phyloP scores from a whole-genome alignment of 2,329 filamentous ascomycete genomes.

The Aspergillus brunneoviolaceus region DNA sequence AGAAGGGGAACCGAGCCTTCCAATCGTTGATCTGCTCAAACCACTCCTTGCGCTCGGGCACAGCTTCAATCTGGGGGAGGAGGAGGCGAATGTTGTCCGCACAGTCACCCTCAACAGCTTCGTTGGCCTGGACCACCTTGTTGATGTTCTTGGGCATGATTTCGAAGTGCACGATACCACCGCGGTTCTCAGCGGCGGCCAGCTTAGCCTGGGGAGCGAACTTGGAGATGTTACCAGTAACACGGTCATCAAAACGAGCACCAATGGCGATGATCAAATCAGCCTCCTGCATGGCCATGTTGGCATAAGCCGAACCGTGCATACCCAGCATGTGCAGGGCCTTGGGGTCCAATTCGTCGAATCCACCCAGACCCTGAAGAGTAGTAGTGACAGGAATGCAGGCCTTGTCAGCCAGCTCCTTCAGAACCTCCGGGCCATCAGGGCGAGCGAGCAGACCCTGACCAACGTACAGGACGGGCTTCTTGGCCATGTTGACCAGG shows the following conservation, averaged over 20 bases:
- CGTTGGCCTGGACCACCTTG: slow-evolving; percentile 95
- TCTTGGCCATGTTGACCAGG: slow-evolving; percentile 84
- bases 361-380: slow-evolving; percentile 87
- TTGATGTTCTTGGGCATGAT: slow-evolving; percentile 99
- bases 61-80: slow-evolving; percentile 67
- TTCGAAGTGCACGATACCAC: slow-evolving; percentile 96
- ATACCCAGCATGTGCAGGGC: slow-evolving; percentile 97
- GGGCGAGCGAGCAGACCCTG: slow-evolving; percentile 81
- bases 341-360: slow-evolving; percentile 90
- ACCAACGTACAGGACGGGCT: slow-evolving; percentile 92
- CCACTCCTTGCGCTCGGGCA: slow-evolving; percentile 73
- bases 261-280: slow-evolving; percentile 95
- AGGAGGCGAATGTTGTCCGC: slow-evolving; percentile 73
- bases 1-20: slow-evolving; percentile 84
- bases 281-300: slow-evolving; percentile 96
- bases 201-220: slow-evolving; percentile 87
- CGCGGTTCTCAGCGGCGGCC: slow-evolving; percentile 79
- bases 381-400: slow-evolving; percentile 95
- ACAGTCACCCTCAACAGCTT: slow-evolving; percentile 92
- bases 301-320: slow-evolving; percentile 96
- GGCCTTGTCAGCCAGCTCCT: slow-evolving; percentile 83
- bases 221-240: slow-evolving; percentile 75
- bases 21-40: slow-evolving; percentile 79
- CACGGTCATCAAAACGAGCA: slow-evolving; percentile 93
- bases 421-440: slow-evolving; percentile 75